Conservation (phyloP, 1,284 basidiomycete genomes). For the Trametes hirsuta region DNA sequence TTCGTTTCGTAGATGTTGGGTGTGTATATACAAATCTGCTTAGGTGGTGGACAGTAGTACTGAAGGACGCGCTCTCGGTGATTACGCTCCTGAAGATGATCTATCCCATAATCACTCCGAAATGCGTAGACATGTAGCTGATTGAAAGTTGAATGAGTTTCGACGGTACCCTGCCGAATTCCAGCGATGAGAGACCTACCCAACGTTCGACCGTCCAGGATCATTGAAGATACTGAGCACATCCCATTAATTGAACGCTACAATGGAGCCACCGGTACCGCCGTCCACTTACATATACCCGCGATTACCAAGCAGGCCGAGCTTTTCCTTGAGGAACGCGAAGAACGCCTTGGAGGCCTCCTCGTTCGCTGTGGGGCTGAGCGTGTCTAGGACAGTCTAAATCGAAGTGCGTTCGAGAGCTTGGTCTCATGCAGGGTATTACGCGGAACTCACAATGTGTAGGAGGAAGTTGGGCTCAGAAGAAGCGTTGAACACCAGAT, state of each 20-base stretch:
- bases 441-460: slow-evolving; percentile 46
- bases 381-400: slow-evolving; percentile 59
- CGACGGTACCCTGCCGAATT: too few species aligned
- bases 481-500: slow-evolving; percentile 58
- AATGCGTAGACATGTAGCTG: too few species aligned
- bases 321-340: slow-evolving; percentile 53
- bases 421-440: too few species aligned
- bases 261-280: not conserved
- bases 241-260: not conserved
- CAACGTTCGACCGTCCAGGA: slow-evolving; percentile 57
- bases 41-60: too few species aligned
- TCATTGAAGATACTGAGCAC: slow-evolving; percentile 54
- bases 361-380: slow-evolving; percentile 51
- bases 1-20: too few species aligned
- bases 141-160: too few species aligned
- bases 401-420: not conserved
- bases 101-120: too few species aligned
- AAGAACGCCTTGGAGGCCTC: slow-evolving; percentile 59
- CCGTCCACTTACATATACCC: slow-evolving; percentile 54
- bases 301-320: slow-evolving; percentile 52
- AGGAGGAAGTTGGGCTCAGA: slow-evolving; percentile 69
- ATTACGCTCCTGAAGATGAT: too few species aligned
- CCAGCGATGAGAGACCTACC: slow-evolving; percentile 42
- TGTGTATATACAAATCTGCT: too few species aligned
- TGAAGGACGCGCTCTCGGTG: too few species aligned